Conservation (phyloP, 2,329 filamentous ascomycete species). For the Fusarium ambrosium region DNA sequence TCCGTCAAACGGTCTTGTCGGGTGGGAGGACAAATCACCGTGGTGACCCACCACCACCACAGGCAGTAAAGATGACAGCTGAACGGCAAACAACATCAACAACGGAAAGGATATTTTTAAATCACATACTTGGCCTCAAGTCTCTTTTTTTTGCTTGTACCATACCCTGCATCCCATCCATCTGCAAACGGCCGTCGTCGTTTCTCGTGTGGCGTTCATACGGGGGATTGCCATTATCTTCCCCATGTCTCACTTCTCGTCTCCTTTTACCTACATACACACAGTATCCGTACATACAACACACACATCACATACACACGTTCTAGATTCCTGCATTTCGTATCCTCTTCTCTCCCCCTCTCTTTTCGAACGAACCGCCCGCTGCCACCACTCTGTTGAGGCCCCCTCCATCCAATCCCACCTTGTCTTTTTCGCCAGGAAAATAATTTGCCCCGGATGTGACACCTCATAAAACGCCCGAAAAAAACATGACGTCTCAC, state of each 20-base stretch:
- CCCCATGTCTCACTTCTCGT: neutral
- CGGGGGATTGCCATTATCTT: neutral
- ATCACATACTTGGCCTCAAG: neutral
- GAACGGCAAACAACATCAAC: neutral
- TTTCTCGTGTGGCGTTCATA: constrained; percentile 21
- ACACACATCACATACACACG: neutral
- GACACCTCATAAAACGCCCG: neutral
- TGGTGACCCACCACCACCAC: neutral
- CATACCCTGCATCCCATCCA: neutral
- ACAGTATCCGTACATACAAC: too few relatives aligned
- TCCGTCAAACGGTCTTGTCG: neutral
- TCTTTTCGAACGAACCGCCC: constrained; percentile 1
- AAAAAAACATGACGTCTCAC: constrained; percentile 36
- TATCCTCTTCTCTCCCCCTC: neutral
- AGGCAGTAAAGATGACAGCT: neutral
- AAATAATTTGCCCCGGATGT: constrained; percentile 15
- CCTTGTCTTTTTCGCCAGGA: neutral
- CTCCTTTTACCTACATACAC: neutral
- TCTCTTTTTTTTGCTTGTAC: neutral
- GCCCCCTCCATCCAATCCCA: constrained; percentile 27
- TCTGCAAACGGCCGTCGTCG: constrained; percentile 10
- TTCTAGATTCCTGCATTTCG: constrained; percentile 13
- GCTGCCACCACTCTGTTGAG: constrained; percentile 4
- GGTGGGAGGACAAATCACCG: constrained; percentile 7
- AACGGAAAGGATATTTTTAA: neutral